Evolutionary conservation across 1,139 yeast genomes (phyloP).

Genomic region (Blastobotrys capitulatus): DNA sequence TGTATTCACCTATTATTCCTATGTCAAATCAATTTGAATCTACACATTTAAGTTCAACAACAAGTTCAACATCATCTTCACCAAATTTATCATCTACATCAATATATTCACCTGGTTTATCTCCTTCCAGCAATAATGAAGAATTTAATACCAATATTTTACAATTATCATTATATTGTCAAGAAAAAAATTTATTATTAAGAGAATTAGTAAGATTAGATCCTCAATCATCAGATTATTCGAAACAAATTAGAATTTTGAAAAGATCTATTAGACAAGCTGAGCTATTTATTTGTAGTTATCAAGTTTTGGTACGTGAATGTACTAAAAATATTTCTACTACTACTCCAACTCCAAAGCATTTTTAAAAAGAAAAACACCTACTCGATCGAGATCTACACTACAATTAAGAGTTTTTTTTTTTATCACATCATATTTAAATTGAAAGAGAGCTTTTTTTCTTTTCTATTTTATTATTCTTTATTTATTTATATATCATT

Average conservation of each 20-base stretch:
- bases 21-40: background rate
- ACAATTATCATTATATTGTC: slow-evolving; percentile 7
- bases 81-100: background rate
- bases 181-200: slow-evolving; percentile 11
- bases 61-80: background rate
- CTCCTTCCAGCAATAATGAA: background rate
- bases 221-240: slow-evolving; percentile 11
- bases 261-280: slow-evolving; percentile 12
- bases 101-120: background rate
- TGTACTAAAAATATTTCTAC: too few relatives aligned
- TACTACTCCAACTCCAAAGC: background rate
- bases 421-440: too few relatives aligned
- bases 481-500: too few relatives aligned
- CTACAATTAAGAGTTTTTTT: too few relatives aligned
- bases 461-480: too few relatives aligned
- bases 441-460: too few relatives aligned
- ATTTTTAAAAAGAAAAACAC: too few relatives aligned
- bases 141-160: slow-evolving; percentile 1
- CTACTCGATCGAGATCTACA: too few relatives aligned
- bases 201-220: slow-evolving; percentile 12
- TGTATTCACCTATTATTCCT: background rate
- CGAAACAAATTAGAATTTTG: slow-evolving; percentile 4
- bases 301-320: slow-evolving; percentile 11
- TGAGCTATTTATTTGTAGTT: slow-evolving; percentile 13
- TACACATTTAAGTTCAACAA: too few relatives aligned